Evolutionary conservation across 1,139 yeast species (phyloP), one percentile per base, ranked within the genome.

Genomic region (Zygosaccharomyces pseudobailii): DNA sequence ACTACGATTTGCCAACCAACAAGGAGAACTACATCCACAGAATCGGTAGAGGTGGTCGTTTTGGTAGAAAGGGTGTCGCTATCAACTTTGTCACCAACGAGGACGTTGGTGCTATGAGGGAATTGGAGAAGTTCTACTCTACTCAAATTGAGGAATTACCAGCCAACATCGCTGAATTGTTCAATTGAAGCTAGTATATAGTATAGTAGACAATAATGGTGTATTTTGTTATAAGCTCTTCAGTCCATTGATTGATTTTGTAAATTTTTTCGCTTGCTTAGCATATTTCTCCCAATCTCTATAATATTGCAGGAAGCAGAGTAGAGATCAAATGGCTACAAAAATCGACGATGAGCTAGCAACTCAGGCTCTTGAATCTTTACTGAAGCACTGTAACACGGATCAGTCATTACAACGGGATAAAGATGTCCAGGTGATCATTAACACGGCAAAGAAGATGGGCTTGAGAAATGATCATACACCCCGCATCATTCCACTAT

Each of bases 21-120:
- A 87, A 89, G 74, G 97, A 92, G 77, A 90, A 92, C 85, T 92
- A 92, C 74, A 88, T 92, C 70, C 98, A 92, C 80, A 86, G 98
- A 84, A 92, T 92, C 68, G 98, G 98, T 82, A 87, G 98, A 81
- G 95, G 96, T 79, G 98, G 98, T 79, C 92, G 98, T 79, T 92
- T 92, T 79, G 98, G 98, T 79, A 84, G 98, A 77, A 92, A 92
- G 84, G 98, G 98, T 84, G 96, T 90, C 70, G 97, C 98, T 67
- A 89, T 92, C 80, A 92, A 92, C 84, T 86, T 92, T 65, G 95
- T 90, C 71, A 89, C 97, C 61, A 81, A 79, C 66, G 83, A 84
- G 62, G 97, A 92, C 71, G 88, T 89, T 69, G 84, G 84, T 68
- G 86, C 86, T 78, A 82, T 94, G 85, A 87, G 96, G 78, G 97